Evolutionary conservation across 164 flowering plant genomes (phyloP).

Genomic region (Chimonanthus salicifolius): DNA sequence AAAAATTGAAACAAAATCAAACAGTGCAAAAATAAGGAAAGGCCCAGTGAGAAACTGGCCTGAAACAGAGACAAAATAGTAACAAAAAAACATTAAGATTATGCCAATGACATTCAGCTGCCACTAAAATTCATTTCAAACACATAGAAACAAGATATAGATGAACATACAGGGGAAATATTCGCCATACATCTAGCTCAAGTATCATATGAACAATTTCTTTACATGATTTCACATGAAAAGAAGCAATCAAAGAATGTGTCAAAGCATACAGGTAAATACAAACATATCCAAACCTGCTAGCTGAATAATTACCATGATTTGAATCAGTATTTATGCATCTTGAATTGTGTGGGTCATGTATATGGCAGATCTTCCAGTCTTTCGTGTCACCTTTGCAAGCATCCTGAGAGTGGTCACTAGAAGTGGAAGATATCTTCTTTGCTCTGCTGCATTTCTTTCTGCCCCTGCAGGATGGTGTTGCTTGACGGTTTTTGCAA

Average conservation of each 20-base stretch:
- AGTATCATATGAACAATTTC: no score
- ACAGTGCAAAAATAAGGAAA: no score
- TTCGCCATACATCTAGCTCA: no score
- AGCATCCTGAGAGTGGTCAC: background rate
- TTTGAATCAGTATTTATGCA: background rate
- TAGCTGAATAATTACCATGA: background rate
- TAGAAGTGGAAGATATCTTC: background rate
- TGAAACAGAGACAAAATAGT: no score
- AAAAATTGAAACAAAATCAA: no score
- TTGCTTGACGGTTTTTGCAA: background rate
- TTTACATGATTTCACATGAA: background rate
- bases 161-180: no score
- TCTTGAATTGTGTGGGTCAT: background rate
- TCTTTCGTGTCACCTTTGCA: background rate
- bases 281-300: background rate
- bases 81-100: no score
- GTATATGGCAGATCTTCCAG: background rate
- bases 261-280: background rate
- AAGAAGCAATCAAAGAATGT: background rate
- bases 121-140: no score
- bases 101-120: no score
- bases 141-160: no score
- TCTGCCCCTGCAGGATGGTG: background rate
- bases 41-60: no score
- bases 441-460: background rate